Conservation (phyloP, 176 grass and related monocot species). For the Leersia perrieri region DNA sequence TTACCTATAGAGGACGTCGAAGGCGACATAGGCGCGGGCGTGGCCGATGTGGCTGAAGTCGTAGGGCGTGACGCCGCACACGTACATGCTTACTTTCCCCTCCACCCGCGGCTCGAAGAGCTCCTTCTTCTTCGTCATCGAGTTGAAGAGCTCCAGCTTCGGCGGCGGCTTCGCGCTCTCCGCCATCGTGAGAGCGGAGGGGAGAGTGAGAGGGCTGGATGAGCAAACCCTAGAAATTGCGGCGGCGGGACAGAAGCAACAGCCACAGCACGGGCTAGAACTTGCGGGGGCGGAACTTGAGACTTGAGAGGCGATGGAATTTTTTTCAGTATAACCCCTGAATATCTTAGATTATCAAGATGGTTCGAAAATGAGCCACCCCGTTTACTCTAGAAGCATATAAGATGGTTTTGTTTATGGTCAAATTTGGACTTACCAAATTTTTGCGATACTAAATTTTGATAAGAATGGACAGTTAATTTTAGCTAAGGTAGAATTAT, state of each 20-base stretch:
- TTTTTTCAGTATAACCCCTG: slow-evolving; percentile 14
- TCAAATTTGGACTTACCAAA: too few species aligned
- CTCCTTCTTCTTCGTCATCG: slow-evolving; percentile 78
- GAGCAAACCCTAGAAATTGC: slow-evolving; percentile 10
- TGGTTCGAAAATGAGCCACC: too few species aligned
- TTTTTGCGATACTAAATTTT: too few species aligned
- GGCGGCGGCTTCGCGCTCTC: not conserved
- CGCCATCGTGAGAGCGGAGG: slow-evolving; percentile 9
- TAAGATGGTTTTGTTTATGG: too few species aligned
- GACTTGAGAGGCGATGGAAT: not conserved
- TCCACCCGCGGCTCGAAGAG: slow-evolving; percentile 65
- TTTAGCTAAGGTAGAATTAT: too few species aligned
- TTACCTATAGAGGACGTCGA: slow-evolving; percentile 75
- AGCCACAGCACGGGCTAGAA: not conserved
- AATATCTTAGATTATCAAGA: too few species aligned
- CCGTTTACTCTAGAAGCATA: too few species aligned
- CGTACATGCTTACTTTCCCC: slow-evolving; percentile 79
- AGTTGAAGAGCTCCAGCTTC: slow-evolving; percentile 61
- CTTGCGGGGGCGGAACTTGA: not conserved
- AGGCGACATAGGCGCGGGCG: slow-evolving; percentile 74
- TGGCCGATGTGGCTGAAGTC: slow-evolving; percentile 85
- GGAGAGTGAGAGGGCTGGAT: not conserved
- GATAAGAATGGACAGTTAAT: too few species aligned
- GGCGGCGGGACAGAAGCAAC: not conserved
- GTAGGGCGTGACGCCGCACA: slow-evolving; percentile 84